These are phyloP conservation scores for Amyloporia xantha DNA, from an alignment of 768 basidiomycete species.

Conservation along the genomic window DNA sequence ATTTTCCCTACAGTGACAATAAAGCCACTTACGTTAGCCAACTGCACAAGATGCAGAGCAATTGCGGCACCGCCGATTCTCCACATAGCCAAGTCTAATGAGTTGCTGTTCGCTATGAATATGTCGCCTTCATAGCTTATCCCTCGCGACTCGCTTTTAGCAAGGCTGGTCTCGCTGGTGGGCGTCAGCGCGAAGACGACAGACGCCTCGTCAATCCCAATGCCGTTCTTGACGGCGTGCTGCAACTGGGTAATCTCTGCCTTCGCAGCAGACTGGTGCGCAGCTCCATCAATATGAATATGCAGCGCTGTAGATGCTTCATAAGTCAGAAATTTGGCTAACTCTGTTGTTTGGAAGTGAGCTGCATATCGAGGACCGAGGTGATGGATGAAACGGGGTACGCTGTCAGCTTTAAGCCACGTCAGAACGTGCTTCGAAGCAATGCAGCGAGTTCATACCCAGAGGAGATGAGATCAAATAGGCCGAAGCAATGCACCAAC, in stretches of 20 bases:
- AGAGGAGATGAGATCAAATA: conserved; percentile 55
- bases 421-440: conserved; percentile 42
- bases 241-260: conserved; percentile 33
- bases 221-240: conserved; percentile 44
- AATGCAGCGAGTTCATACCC: conserved; percentile 48
- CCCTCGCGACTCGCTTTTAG: conserved; percentile 4
- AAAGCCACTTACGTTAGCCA: conserved; percentile 51
- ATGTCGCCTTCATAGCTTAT: conserved; percentile 40
- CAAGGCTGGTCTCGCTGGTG: conserved; percentile 15
- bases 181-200: conserved; percentile 35
- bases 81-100: conserved; percentile 73
- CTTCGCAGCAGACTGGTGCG: conserved; percentile 28
- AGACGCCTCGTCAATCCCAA: conserved; percentile 33
- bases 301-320: conserved; percentile 80
- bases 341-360: conserved; percentile 64
- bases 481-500: conserved; percentile 66
- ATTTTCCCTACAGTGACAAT: not conserved
- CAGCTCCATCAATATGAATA: conserved; percentile 55
- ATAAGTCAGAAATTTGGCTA: conserved; percentile 77
- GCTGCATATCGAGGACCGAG: conserved; percentile 74
- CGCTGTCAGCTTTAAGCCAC: conserved; percentile 49
- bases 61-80: conserved; percentile 79
- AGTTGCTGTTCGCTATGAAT: conserved; percentile 49
- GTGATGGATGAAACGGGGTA: conserved; percentile 71
- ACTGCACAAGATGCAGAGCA: conserved; percentile 64